A percentile compares a stretch with the other conserved stretches of the same genome.
phyloP scores from a whole-genome alignment of 2,329 filamentous ascomycete genomes.

The Scytalidium lignicola region DNA sequence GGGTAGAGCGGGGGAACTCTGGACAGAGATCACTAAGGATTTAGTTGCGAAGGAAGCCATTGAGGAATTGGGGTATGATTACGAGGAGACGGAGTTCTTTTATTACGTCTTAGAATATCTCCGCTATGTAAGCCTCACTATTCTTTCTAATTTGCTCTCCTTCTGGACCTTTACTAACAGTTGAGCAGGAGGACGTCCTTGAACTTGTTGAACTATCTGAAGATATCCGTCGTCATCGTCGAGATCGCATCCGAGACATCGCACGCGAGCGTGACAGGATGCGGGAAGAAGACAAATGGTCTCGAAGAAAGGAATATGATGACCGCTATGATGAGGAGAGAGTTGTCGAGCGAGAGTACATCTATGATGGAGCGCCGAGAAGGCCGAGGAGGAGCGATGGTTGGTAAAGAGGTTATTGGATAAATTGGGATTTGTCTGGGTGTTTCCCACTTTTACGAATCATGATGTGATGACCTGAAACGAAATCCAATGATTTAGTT shows the following conservation, averaged over 20 bases:
- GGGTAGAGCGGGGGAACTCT: conserved; percentile 57
- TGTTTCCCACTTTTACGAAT: no score
- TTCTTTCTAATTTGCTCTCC: neutral
- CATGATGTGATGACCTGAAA: no score
- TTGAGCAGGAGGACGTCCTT: conserved; percentile 72
- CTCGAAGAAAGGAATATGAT: conserved; percentile 26
- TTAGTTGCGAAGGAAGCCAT: conserved; percentile 83
- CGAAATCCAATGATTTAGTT: no score
- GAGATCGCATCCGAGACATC: conserved; percentile 46
- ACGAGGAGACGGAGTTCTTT: conserved; percentile 82
- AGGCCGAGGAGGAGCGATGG: neutral
- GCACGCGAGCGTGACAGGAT: conserved; percentile 51
- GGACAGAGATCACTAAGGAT: conserved; percentile 97
- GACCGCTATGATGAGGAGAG: conserved; percentile 53
- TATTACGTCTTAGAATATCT: conserved; percentile 94
- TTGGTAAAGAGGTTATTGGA: neutral
- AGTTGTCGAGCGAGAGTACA: conserved; percentile 62
- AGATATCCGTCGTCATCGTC: conserved; percentile 64
- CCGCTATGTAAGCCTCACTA: conserved; percentile 63
- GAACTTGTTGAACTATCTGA: conserved; percentile 79
- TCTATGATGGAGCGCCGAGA: conserved; percentile 44
- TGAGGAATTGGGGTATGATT: conserved; percentile 77
- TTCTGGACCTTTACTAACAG: neutral
- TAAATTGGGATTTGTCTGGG: neutral
- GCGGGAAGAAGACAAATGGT: conserved; percentile 23